Evolutionary conservation across 2,329 filamentous ascomycete species (phyloP).

Genomic region (Colletotrichum sojae): DNA sequence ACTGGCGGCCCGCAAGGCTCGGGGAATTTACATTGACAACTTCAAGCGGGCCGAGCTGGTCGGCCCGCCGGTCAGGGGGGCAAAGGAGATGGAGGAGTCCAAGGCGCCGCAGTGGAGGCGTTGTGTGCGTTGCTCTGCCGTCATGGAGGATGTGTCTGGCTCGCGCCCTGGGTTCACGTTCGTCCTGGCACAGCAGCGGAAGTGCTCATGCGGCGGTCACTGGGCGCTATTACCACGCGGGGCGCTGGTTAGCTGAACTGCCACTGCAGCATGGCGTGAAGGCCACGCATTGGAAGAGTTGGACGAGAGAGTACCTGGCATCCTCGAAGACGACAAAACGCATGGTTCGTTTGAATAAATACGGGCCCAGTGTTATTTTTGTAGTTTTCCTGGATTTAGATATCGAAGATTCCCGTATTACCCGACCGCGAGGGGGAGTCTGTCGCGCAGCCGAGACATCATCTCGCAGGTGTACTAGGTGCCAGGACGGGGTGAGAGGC

Average conservation of each 20-base stretch:
- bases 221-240: slow-evolving; percentile 62
- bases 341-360: too few species aligned
- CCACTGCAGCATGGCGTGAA: too few species aligned
- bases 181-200: slow-evolving; percentile 67
- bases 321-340: too few species aligned
- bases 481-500: too few species aligned
- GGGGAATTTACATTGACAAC: slow-evolving; percentile 62
- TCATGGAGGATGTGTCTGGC: slow-evolving; percentile 73
- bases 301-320: too few species aligned
- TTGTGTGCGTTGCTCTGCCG: slow-evolving; percentile 73
- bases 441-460: too few species aligned
- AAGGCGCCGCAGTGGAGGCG: slow-evolving; percentile 55
- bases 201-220: slow-evolving; percentile 68
- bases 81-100: slow-evolving; percentile 59
- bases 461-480: too few species aligned
- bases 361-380: too few species aligned
- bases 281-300: too few species aligned
- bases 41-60: slow-evolving; percentile 72
- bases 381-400: too few species aligned
- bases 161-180: slow-evolving; percentile 66
- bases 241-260: slow-evolving; percentile 20
- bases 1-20: slow-evolving; percentile 54
- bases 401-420: too few species aligned
- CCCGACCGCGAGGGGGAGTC: too few species aligned
- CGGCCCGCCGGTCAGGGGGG: slow-evolving; percentile 10